A percentile compares a stretch with the other conserved stretches of the same genome.
Evolutionary conservation across 495 filamentous ascomycete species (phyloP).

Genomic region (Daldinia bambusicola): DNA sequence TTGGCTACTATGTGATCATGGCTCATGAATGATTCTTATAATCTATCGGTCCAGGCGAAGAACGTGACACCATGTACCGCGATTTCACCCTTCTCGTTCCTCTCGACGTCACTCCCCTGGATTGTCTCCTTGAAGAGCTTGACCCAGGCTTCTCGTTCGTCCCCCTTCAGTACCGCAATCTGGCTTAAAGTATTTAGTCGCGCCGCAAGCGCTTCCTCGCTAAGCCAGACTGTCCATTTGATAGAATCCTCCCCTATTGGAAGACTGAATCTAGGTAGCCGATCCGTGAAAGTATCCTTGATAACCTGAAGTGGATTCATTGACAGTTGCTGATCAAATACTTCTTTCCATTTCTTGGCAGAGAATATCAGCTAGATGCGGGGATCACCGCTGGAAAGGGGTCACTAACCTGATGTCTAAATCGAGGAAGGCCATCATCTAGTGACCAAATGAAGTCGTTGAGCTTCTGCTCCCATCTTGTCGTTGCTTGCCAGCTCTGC

Average conservation of each 20-base stretch:
- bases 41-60: conserved; percentile 62
- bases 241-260: conserved; percentile 53
- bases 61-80: conserved; percentile 65
- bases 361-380: conserved; percentile 11
- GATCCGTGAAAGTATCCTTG: conserved; percentile 47
- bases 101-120: conserved; percentile 53
- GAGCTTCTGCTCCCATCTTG: conserved; percentile 64
- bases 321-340: conserved; percentile 62
- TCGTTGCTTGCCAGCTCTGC: conserved; percentile 54
- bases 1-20: conserved; percentile 4
- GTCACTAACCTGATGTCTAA: conserved; percentile 54
- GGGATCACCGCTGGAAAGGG: background rate
- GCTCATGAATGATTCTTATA: conserved; percentile 39
- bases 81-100: conserved; percentile 64
- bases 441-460: conserved; percentile 61
- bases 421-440: conserved; percentile 64
- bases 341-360: conserved; percentile 58
- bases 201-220: conserved; percentile 64
- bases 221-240: conserved; percentile 60
- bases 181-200: conserved; percentile 69
- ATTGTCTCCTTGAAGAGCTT: conserved; percentile 57
- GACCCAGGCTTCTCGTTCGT: conserved; percentile 59
- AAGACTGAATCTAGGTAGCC: conserved; percentile 60
- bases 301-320: conserved; percentile 54
- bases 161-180: conserved; percentile 63